phyloP scores from a whole-genome alignment of 1,284 basidiomycete species.

The Austroboletus rostrupii region DNA sequence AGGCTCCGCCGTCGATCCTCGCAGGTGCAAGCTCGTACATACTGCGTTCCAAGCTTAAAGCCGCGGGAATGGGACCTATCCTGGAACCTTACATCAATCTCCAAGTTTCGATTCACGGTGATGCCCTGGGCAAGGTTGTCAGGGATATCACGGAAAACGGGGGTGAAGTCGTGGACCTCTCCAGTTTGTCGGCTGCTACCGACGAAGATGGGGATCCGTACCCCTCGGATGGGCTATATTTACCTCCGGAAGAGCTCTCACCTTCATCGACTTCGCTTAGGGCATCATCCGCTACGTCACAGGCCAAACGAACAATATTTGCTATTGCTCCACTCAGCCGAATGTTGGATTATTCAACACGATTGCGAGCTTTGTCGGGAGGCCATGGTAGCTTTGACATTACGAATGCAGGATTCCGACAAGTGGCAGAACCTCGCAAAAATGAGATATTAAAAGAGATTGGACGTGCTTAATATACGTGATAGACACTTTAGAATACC shows the following conservation, averaged over 20 bases:
- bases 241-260: conserved; percentile 69
- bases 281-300: conserved; percentile 29
- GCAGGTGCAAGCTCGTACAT: conserved; percentile 62
- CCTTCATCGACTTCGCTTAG: conserved; percentile 53
- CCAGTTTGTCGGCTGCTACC: conserved; percentile 34
- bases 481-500: conserved; percentile 9
- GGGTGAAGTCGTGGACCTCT: conserved; percentile 68
- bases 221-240: conserved; percentile 59
- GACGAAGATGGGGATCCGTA: conserved; percentile 49
- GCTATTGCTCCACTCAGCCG: conserved; percentile 74
- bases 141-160: conserved; percentile 74
- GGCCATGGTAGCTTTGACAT: conserved; percentile 82
- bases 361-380: conserved; percentile 76
- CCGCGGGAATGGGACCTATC: conserved; percentile 61
- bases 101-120: conserved; percentile 62
- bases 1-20: conserved; percentile 48
- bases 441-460: conserved; percentile 72
- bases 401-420: conserved; percentile 69
- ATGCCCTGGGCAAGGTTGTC: conserved; percentile 66
- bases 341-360: conserved; percentile 77
- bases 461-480: conserved; percentile 52
- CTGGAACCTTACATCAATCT: conserved; percentile 72
- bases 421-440: conserved; percentile 56
- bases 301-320: conserved; percentile 56
- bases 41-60: conserved; percentile 55